Conservation (phyloP, 2,329 filamentous ascomycete genomes). For the Aureobasidium pullulans region DNA sequence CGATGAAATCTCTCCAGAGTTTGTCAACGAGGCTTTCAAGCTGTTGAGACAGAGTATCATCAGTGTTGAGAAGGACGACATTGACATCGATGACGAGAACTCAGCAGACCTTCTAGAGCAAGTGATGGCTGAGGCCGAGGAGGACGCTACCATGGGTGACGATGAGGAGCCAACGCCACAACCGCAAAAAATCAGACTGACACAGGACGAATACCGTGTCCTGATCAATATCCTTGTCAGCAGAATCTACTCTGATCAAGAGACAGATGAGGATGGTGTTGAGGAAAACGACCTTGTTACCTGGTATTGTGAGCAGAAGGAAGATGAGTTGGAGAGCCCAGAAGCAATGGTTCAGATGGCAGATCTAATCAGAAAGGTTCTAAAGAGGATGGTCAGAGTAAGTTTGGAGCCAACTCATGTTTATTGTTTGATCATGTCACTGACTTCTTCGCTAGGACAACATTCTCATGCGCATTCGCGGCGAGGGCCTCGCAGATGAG, state of each 20-base stretch:
- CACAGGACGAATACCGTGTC: constrained; percentile 92
- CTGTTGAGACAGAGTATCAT: constrained; percentile 92
- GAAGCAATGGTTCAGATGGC: constrained; percentile 74
- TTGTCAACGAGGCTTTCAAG: constrained; percentile 88
- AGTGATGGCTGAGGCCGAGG: constrained; percentile 43
- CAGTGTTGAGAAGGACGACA: constrained; percentile 93
- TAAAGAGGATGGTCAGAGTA: constrained; percentile 96
- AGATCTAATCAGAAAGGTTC: constrained; percentile 68
- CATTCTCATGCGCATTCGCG: constrained; percentile 56
- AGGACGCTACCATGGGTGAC: constrained; percentile 27
- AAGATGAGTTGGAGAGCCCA: constrained; percentile 71
- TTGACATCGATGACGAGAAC: constrained; percentile 81
- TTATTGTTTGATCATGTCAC: neutral
- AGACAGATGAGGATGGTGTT: constrained; percentile 68
- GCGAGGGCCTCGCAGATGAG: constrained; percentile 81
- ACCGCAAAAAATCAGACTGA: constrained; percentile 59
- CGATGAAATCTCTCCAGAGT: constrained; percentile 73
- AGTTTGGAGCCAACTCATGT: constrained; percentile 25
- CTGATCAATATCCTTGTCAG: constrained; percentile 83
- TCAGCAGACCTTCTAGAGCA: constrained; percentile 27
- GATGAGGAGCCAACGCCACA: constrained; percentile 29
- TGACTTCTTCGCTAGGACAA: constrained; percentile 41
- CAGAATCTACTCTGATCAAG: constrained; percentile 76
- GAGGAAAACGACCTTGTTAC: constrained; percentile 72
- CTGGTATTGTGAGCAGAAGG: constrained; percentile 90